Evolutionary conservation across 75 land plant species (phyloP), one percentile per base, ranked within the genome.

Genomic region (Cunninghamia lanceolata): DNA sequence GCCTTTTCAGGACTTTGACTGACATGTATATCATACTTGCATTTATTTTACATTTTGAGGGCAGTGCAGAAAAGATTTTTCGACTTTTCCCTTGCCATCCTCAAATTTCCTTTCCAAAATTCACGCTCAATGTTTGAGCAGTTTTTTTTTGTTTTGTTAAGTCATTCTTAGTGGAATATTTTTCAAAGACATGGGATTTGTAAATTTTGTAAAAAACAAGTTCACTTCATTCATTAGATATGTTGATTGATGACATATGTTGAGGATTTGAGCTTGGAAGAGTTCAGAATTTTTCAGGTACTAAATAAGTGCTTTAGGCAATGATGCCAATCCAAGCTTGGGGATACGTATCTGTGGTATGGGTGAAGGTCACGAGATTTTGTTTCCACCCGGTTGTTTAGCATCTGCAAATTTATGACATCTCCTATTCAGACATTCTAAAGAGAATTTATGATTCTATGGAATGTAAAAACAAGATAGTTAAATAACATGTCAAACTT

Each of bases 1-100:
- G 91, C 96, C 16, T 93, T 96, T n/a, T 93, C 94, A 53, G 98
- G 98, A 82, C 96, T 96, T 38, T 91, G 73, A 80, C 30, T 46
- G 45, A 80, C 28, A 38, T 40, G 28, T 43, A 43, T 46, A 80
- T 25, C 15, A 43, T 30, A 80, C 45, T 40, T 40, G 28, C n/a
- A 17, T 80, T 43, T 43, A 80, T 73, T 13, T 73, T 32, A 32
- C 38, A 73, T 34, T 25, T 25, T 43, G 40, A 28, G 82, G 45
- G 47, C 28, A 43, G 82, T 43, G 32, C 82, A 25, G 46, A 43
- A 25, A 42, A 25, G 7, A 30, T 73, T 7, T 42, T 80, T 43
- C 21, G 10, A 21, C 47, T 43, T 30, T 28, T 25, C 82, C 82
- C 47, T 79, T 79, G 47, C 10, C 82, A 77, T 80, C 45, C 14